These are phyloP conservation scores for Lentithecium fluviatile DNA, from an alignment of 495 filamentous ascomycete species.

Conservation along the genomic window DNA sequence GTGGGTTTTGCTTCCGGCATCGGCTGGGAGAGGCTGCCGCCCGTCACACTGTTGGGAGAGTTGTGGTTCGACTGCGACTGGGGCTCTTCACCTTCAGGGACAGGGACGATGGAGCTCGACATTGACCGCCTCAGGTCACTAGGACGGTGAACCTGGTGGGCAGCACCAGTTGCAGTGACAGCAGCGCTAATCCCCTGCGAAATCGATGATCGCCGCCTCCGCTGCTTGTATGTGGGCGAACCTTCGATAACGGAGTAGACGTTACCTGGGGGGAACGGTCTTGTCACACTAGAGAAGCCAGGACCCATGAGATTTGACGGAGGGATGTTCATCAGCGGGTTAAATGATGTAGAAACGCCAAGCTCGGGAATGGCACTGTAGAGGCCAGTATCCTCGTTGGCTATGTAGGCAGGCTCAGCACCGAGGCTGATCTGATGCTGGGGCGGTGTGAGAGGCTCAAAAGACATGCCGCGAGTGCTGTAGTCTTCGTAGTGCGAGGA, in stretches of 20 bases:
- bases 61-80: slow-evolving; percentile 51
- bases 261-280: slow-evolving; percentile 71
- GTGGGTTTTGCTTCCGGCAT: slow-evolving; percentile 61
- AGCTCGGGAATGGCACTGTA: slow-evolving; percentile 93
- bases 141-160: slow-evolving; percentile 66
- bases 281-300: slow-evolving; percentile 65
- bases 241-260: slow-evolving; percentile 96
- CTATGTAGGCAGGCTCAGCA: slow-evolving; percentile 91
- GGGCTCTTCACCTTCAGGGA: slow-evolving; percentile 69
- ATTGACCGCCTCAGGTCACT: slow-evolving; percentile 90
- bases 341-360: slow-evolving; percentile 56
- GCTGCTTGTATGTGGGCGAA: slow-evolving; percentile 97
- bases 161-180: slow-evolving; percentile 52
- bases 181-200: slow-evolving; percentile 66
- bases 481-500: slow-evolving; percentile 97
- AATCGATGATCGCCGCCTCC: slow-evolving; percentile 86
- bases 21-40: slow-evolving; percentile 53
- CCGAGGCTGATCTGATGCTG: slow-evolving; percentile 77
- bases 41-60: slow-evolving; percentile 65
- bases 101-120: slow-evolving; percentile 82
- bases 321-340: slow-evolving; percentile 86
- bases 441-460: slow-evolving; percentile 92
- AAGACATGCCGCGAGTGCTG: slow-evolving; percentile 93
- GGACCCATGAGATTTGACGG: slow-evolving; percentile 77
- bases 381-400: slow-evolving; percentile 92